These are phyloP conservation scores for Claviceps maximensis DNA, from an alignment of 2,329 filamentous ascomycete genomes.

Conservation along the genomic window DNA sequence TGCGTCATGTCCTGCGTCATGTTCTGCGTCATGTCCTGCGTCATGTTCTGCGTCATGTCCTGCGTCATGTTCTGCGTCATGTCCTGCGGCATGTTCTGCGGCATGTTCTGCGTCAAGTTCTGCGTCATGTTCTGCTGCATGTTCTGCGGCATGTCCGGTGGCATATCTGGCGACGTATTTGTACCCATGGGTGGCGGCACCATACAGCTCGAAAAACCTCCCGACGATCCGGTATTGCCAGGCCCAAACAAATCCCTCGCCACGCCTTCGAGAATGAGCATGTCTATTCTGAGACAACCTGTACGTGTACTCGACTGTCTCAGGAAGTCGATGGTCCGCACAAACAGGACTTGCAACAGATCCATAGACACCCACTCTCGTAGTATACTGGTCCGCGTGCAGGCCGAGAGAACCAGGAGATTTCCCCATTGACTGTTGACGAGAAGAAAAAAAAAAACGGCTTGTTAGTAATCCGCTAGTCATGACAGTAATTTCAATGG, in stretches of 20 bases:
- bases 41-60: too few relatives aligned
- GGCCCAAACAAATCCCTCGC: slow-evolving; percentile 30
- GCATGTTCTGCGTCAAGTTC: too few relatives aligned
- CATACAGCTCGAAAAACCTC: slow-evolving; percentile 31
- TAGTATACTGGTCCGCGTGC: slow-evolving; percentile 54
- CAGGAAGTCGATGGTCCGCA: slow-evolving; percentile 66
- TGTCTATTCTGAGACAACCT: slow-evolving; percentile 61
- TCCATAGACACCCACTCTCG: slow-evolving; percentile 40
- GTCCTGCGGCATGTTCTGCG: too few relatives aligned
- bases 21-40: too few relatives aligned
- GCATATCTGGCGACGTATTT: slow-evolving; percentile 5
- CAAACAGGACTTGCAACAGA: slow-evolving; percentile 47
- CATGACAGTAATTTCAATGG: neutral
- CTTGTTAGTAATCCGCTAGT: neutral
- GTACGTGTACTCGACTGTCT: slow-evolving; percentile 55
- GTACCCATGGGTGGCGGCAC: too few relatives aligned
- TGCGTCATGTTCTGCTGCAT: too few relatives aligned
- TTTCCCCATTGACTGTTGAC: slow-evolving; percentile 85
- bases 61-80: too few relatives aligned
- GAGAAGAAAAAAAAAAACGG: too few relatives aligned
- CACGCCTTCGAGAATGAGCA: slow-evolving; percentile 54
- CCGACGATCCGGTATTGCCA: slow-evolving; percentile 17
- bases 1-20: too few relatives aligned
- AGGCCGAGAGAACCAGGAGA: slow-evolving; percentile 76
- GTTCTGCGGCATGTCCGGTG: neutral